Conservation (phyloP, 169 alveolate species). For the Miamiensis avidus region DNA sequence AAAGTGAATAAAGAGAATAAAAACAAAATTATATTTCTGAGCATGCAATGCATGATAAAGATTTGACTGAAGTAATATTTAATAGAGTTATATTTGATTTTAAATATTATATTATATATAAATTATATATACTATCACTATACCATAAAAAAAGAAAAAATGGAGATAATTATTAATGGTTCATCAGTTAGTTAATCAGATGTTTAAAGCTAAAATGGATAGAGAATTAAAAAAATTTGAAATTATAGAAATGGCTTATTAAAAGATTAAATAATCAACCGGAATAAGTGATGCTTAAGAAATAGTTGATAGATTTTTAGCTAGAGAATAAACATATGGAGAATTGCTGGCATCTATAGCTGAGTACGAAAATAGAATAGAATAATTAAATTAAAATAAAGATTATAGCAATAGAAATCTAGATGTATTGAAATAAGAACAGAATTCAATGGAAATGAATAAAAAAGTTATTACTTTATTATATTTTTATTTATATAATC, state of each 20-base stretch:
- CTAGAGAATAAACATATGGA: conserved; percentile 47
- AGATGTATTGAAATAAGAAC: conserved; percentile 20
- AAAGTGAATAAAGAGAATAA: conserved; percentile 32
- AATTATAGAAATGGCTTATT: conserved; percentile 33
- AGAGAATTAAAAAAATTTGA: conserved; percentile 37
- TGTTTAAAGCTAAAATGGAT: conserved; percentile 40
- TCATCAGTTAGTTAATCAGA: conserved; percentile 26
- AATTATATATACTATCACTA: not conserved
- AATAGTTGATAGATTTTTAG: conserved; percentile 34
- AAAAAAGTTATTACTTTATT: conserved; percentile 17
- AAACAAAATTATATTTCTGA: conserved; percentile 37
- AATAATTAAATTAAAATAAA: conserved; percentile 32
- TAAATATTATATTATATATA: not conserved
- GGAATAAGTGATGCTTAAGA: conserved; percentile 44
- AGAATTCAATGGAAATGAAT: conserved; percentile 26
- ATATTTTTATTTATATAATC: not conserved
- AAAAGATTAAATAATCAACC: conserved; percentile 39
- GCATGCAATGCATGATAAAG: conserved; percentile 45
- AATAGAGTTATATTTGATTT: too few species aligned
- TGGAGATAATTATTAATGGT: conserved; percentile 41
- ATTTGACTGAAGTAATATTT: conserved; percentile 27
- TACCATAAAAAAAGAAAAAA: conserved; percentile 33
- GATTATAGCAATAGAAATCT: conserved; percentile 26
- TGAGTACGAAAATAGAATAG: conserved; percentile 38
- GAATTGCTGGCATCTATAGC: conserved; percentile 34